Conservation (phyloP, 345 rosid species). For the Eucalyptus polyanthemos region DNA sequence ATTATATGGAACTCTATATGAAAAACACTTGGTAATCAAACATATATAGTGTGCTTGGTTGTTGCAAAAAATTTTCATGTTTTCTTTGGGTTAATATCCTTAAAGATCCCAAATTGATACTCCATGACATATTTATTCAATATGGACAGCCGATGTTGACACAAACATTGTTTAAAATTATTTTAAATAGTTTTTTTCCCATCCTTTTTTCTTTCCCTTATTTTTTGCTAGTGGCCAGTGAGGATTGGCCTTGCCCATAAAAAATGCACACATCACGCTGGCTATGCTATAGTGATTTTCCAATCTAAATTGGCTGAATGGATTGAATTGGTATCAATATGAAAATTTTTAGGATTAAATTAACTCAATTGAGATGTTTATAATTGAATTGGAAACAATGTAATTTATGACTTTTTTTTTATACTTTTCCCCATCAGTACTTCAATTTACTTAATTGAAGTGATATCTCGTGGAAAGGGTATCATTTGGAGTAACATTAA, state of each 20-base stretch:
- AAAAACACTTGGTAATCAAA: not conserved
- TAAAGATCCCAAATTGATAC: not conserved
- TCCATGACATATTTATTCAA: not conserved
- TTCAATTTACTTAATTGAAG: not conserved
- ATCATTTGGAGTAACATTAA: not conserved
- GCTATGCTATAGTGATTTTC: not conserved
- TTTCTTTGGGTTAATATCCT: rapidly evolving
- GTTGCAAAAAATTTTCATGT: not conserved
- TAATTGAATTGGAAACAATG: no score
- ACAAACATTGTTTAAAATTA: rapidly evolving
- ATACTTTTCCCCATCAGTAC: not conserved
- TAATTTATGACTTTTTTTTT: rapidly evolving
- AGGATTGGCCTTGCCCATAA: not conserved
- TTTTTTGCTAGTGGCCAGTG: rapidly evolving
- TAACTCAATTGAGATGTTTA: rapidly evolving
- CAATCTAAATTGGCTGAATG: rapidly evolving
- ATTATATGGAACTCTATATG: not conserved
- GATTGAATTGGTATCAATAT: rapidly evolving
- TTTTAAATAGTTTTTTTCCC: no score
- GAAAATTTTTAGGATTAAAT: no score
- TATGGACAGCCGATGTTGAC: rapidly evolving
- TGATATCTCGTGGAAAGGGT: not conserved
- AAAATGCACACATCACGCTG: not conserved
- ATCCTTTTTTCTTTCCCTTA: no score
- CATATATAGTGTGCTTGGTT: not conserved